Base-by-base conservation (phyloP, 2,329 filamentous ascomycete species). In the Beauveria scarabaeidicola region DNA sequence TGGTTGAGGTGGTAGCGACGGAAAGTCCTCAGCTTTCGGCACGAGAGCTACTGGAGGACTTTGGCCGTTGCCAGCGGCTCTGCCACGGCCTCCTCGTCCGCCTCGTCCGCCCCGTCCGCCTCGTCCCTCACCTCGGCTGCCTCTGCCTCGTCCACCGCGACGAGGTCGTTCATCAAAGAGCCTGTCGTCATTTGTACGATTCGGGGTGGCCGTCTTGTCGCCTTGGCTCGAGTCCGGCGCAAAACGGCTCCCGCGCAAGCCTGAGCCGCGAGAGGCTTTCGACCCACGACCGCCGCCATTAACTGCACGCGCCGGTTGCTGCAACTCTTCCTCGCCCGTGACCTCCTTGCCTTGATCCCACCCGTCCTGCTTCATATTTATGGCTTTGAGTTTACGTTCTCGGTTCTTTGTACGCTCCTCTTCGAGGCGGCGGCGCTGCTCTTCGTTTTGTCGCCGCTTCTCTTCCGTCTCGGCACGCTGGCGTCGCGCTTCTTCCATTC, bases 331-430 rank as follows among this genome's bases (percentile, higher is more conserved):
- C 44, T 75, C 74, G 17, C 69, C 71, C 15, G 72, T 65, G 11
- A 73, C 70, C 46, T 77, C 73, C 70, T 85, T 85, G 44, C 81
- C 82, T 66, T 81, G 78, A 61, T 86, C 83, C 84, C 83, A 86
- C 63, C 75, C 78, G 32, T 76, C 77, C 43, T 81, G 77, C 68
- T 79, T 81, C 51, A 71, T 73, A 32, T 77, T 76, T 73, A 85
- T 78, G 0, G 83, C 83, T 64, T 81, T 81, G 21, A 86, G 74
- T 68, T 86, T 86, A 54, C 83, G 73, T 70, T 84, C 81, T 9
- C 83, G 70, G 66, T 86, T 86, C 64, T 77, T 78, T 25, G 79
- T 81, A 13, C 84, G 77, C 72, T 86, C 84, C 41, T 84, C 81
- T 27, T 85, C 81, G 63, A 83, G 74, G 63, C 75, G 75, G 32